Evolutionary conservation across 2,329 filamentous ascomycete genomes (phyloP).

Genomic region (Calonectria montana): DNA sequence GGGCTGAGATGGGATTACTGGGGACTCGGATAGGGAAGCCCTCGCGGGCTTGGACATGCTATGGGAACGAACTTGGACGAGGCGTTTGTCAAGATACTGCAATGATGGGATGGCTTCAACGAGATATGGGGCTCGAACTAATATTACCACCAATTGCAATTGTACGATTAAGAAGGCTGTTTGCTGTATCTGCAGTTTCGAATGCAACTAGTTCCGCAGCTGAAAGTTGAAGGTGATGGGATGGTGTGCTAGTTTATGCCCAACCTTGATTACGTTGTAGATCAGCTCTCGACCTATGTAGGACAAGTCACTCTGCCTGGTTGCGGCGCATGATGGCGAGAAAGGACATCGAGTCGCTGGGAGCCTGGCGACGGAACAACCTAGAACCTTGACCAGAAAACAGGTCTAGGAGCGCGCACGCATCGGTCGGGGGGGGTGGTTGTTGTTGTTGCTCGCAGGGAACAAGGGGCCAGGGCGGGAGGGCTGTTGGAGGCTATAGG

Average conservation of each 20-base stretch:
- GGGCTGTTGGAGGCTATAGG: background rate
- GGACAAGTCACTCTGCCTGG: conserved; percentile 19
- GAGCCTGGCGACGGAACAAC: conserved; percentile 4
- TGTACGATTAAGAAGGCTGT: conserved; percentile 27
- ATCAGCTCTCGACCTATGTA: conserved; percentile 1
- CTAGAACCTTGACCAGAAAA: conserved; percentile 22
- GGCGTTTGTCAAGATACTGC: conserved; percentile 34
- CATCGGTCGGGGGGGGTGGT: background rate
- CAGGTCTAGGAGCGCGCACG: background rate
- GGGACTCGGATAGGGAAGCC: conserved; percentile 31
- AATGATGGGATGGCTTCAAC: conserved; percentile 14
- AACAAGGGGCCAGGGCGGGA: conserved; percentile 6
- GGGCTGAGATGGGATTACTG: conserved; percentile 21
- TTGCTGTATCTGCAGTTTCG: conserved; percentile 18
- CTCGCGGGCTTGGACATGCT: conserved; percentile 36
- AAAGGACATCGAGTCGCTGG: conserved; percentile 35
- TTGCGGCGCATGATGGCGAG: conserved; percentile 26
- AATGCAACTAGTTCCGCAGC: background rate
- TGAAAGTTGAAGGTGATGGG: conserved; percentile 8
- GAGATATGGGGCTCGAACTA: conserved; percentile 25
- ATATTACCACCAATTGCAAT: conserved; percentile 24
- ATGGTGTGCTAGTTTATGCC: conserved; percentile 35
- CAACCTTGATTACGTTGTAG: conserved; percentile 12
- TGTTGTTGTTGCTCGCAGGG: conserved; percentile 3
- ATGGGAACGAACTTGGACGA: conserved; percentile 34